Percentiles rank a stretch among this genome's conserved stretches.
Evolutionary conservation across 2,329 filamentous ascomycete genomes (phyloP).

Genomic region (Pestalotiopsis sp.): DNA sequence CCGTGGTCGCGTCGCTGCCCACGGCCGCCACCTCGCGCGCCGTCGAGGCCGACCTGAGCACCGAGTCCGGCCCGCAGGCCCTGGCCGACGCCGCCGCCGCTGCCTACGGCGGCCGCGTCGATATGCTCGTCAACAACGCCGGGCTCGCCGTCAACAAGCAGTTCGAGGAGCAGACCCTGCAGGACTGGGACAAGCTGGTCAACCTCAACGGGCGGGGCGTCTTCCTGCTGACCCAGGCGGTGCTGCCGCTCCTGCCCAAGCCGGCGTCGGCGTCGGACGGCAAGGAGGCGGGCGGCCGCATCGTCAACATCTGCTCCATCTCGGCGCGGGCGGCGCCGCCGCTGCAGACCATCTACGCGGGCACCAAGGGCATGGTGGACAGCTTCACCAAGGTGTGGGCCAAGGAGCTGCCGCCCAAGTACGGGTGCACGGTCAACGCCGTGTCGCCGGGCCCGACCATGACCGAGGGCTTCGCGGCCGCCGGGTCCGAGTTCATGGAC

Average conservation of each 20-base stretch:
- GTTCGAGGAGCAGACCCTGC: slow-evolving; percentile 39
- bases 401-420: slow-evolving; percentile 46
- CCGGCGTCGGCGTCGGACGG: background rate
- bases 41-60: slow-evolving; percentile 46
- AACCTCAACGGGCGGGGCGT: slow-evolving; percentile 45
- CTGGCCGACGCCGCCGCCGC: slow-evolving; percentile 28
- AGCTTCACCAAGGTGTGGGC: slow-evolving; percentile 47
- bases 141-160: slow-evolving; percentile 44
- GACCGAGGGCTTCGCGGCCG: slow-evolving; percentile 33
- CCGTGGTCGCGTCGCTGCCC: slow-evolving; percentile 23
- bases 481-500: slow-evolving; percentile 39
- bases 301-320: slow-evolving; percentile 17
- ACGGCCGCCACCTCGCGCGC: slow-evolving; percentile 31
- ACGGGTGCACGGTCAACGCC: slow-evolving; percentile 48
- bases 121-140: slow-evolving; percentile 63
- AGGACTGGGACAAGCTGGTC: slow-evolving; percentile 41
- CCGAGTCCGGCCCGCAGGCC: slow-evolving; percentile 35
- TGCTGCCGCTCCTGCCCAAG: slow-evolving; percentile 39
- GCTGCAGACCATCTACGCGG: slow-evolving; percentile 50
- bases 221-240: slow-evolving; percentile 43
- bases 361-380: slow-evolving; percentile 53
- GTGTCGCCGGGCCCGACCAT: slow-evolving; percentile 44
- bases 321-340: slow-evolving; percentile 26
- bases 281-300: slow-evolving; percentile 2
- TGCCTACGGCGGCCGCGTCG: slow-evolving; percentile 46